Evolutionary conservation across 352 stramenopile species (phyloP), one percentile per base, ranked within the genome.

Genomic region (Phytopythium boreale): DNA sequence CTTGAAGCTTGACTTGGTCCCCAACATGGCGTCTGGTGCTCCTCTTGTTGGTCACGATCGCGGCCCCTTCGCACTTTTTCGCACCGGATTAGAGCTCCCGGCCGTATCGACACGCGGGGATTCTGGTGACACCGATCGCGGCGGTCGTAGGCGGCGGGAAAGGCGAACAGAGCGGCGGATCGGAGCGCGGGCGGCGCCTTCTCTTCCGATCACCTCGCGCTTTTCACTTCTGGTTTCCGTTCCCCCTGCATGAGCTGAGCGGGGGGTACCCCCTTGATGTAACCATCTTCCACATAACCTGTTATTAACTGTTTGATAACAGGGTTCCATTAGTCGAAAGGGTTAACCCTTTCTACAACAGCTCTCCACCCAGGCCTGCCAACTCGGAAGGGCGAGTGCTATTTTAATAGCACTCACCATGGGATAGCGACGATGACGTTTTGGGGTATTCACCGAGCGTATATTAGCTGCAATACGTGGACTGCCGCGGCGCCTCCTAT

Each of bases 1-100:
- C 67, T 83, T 83, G 61, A 67, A 75, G 60, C 73, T 61, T 47
- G 72, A 71, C 52, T 75, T 76, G 62, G 70, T 74, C 64, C 67
- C 63, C 59, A 82, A 68, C 74, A 84, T 82, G 60, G 55, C 56
- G 26, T 26, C 24, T 15, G 20, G 6, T 2, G 43, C n/a, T 46
- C 22, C 55, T 49, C n/a, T 37, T 7, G 2, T 46, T 14, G 22
- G 10, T 34, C 24, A 27, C 20, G 34, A 17, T 36, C 14, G 37
- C 36, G 26, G 37, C 7, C 24, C 19, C 39, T 14, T 8, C 29
- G 22, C 22, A 2, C 47, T 53, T 10, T 2, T 24, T 49, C 41
- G 19, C 19, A 1, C 20, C 4, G 8, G 49, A 56, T 12, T 12
- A 22, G 24, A 29, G 49, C 26, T 24, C 9, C 1, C 5, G 26